These are phyloP conservation scores for Scutellaria baicalensis DNA, from an alignment of 257 asterid genomes.

Conservation along the genomic window DNA sequence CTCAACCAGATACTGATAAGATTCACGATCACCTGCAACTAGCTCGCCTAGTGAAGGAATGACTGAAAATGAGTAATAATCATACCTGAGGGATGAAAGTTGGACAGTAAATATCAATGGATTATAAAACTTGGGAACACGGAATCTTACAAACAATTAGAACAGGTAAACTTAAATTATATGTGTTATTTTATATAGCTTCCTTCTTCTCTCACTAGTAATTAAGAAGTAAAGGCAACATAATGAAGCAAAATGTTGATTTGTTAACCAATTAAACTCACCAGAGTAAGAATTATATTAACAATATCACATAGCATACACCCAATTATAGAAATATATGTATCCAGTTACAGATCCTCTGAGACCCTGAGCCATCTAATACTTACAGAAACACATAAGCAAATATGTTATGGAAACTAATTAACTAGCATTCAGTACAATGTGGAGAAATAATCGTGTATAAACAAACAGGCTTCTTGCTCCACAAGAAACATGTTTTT, in stretches of 20 bases:
- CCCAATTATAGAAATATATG: background rate
- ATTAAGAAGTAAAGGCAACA: background rate
- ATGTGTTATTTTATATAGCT: background rate
- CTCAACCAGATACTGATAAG: constrained; percentile 87
- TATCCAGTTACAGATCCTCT: background rate
- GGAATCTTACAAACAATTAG: background rate
- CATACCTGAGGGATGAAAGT: constrained; percentile 56
- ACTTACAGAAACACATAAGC: background rate
- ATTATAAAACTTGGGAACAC: background rate
- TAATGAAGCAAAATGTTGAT: background rate
- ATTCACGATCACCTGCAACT: constrained; percentile 82
- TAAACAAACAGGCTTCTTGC: background rate
- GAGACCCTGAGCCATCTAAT: background rate
- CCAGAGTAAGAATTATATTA: background rate
- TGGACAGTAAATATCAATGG: background rate
- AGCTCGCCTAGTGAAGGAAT: constrained; percentile 78
- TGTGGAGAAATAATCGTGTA: background rate
- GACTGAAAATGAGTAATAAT: constrained; percentile 79
- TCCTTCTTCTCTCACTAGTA: background rate
- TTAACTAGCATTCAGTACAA: background rate
- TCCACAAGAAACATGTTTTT: background rate
- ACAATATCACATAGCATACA: background rate
- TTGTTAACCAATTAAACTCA: background rate
- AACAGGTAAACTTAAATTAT: background rate
- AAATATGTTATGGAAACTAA: background rate